Conservation (phyloP, 345 rosid species). For the Gossypioides kirkii region DNA sequence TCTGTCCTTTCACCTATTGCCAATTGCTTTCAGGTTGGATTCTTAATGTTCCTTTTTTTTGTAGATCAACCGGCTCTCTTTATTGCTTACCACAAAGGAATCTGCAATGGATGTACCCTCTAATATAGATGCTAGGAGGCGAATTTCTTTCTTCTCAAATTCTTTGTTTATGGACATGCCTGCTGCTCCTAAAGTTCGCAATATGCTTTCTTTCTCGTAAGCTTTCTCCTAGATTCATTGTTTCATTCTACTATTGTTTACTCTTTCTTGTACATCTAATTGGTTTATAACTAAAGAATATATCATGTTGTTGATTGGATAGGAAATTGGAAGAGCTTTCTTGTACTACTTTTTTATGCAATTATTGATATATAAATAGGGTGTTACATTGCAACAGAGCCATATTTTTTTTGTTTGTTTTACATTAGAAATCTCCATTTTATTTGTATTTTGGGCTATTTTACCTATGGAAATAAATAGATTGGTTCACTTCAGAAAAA, state of each 20-base stretch:
- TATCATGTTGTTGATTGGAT: no score
- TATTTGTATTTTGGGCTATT: no score
- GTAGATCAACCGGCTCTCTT: conserved; percentile 71
- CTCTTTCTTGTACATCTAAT: neutral
- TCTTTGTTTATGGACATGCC: conserved; percentile 99
- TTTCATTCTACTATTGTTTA: neutral
- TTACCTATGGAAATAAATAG: no score
- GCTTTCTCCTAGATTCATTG: conserved; percentile 24
- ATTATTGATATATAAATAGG: no score
- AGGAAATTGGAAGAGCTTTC: no score
- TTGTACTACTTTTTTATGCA: no score
- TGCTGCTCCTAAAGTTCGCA: conserved; percentile 93
- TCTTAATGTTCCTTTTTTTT: neutral
- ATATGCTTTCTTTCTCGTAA: conserved; percentile 99
- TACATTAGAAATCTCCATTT: no score
- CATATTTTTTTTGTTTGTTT: no score
- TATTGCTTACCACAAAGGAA: conserved; percentile 93
- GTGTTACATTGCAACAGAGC: no score
- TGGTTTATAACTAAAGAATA: no score
- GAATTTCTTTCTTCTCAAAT: conserved; percentile 96
- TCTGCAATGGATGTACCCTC: conserved; percentile 99
- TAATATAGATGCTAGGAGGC: conserved; percentile 95
- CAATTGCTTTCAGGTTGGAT: neutral
- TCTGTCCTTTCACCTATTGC: neutral
- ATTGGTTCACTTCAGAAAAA: no score